A percentile compares a stretch with the other conserved stretches of the same genome.
These are phyloP conservation scores for Fraxinus velutina DNA, from an alignment of 305 asterid species.

Conservation along the genomic window DNA sequence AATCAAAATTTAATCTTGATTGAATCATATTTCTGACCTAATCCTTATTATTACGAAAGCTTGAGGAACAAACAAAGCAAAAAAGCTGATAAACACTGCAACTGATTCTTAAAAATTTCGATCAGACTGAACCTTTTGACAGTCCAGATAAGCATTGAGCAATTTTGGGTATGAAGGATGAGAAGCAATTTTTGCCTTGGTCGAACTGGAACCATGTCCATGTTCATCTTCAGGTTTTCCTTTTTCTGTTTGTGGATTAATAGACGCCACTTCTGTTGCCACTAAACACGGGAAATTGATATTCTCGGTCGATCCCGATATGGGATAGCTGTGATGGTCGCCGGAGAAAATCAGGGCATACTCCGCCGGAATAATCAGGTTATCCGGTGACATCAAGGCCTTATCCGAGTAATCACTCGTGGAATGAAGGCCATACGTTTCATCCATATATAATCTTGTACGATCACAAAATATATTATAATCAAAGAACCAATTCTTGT, in stretches of 20 bases:
- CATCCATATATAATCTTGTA: constrained; percentile 41
- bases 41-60: not conserved
- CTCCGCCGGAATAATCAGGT: constrained; percentile 42
- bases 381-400: constrained; percentile 58
- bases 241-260: constrained; percentile 26
- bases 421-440: constrained; percentile 44
- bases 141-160: constrained; percentile 74
- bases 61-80: not conserved
- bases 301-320: constrained; percentile 38
- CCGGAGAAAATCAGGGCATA: constrained; percentile 27
- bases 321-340: constrained; percentile 36
- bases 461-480: not conserved
- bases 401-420: constrained; percentile 46
- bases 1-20: not conserved
- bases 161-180: constrained; percentile 74
- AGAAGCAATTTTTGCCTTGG: constrained; percentile 67
- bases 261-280: constrained; percentile 38
- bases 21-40: not conserved
- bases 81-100: not conserved
- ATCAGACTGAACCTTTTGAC: constrained; percentile 62
- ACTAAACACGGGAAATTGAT: constrained; percentile 31
- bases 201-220: constrained; percentile 33
- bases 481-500: not conserved
- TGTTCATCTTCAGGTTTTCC: constrained; percentile 15
- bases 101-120: not conserved